phyloP scores from a whole-genome alignment of 2,329 filamentous ascomycete genomes.

The Cordyceps militaris region DNA sequence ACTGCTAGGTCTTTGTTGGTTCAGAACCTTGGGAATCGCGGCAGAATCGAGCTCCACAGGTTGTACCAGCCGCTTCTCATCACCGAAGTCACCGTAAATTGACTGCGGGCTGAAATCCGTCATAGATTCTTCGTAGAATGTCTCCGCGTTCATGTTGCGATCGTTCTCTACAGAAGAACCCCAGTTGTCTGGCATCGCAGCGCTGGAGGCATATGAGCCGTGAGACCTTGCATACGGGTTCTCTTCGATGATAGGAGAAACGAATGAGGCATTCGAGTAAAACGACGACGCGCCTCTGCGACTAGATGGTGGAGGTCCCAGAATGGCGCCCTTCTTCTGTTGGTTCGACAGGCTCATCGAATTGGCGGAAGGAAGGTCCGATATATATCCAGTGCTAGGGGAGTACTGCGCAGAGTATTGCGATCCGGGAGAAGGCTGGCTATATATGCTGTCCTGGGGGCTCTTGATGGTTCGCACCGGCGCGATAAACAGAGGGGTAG shows the following conservation, averaged over 20 bases:
- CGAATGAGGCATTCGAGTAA: conserved; percentile 58
- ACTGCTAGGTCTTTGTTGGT: not conserved
- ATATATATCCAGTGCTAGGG: conserved; percentile 43
- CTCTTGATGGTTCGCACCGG: conserved; percentile 27
- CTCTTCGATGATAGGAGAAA: conserved; percentile 72
- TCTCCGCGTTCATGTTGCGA: conserved; percentile 41
- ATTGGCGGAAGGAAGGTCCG: conserved; percentile 48
- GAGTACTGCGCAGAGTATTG: conserved; percentile 29
- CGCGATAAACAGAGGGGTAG: conserved; percentile 42
- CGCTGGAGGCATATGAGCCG: conserved; percentile 63
- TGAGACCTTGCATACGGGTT: conserved; percentile 50
- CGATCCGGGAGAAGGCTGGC: not conserved
- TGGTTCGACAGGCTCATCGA: conserved; percentile 20
- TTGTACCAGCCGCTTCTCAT: conserved; percentile 44
- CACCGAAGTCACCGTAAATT: conserved; percentile 39
- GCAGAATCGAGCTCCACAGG: conserved; percentile 18
- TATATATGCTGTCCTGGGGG: conserved; percentile 24
- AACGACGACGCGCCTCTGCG: conserved; percentile 56
- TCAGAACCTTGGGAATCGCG: not conserved
- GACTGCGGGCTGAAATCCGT: conserved; percentile 37
- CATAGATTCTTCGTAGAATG: conserved; percentile 43
- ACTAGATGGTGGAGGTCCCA: conserved; percentile 55
- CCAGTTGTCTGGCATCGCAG: conserved; percentile 65
- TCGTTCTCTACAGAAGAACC: conserved; percentile 36
- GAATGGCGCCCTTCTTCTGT: conserved; percentile 42